These are phyloP conservation scores for Raddia guianensis DNA, from an alignment of 176 grass and related monocot genomes.

Conservation along the genomic window DNA sequence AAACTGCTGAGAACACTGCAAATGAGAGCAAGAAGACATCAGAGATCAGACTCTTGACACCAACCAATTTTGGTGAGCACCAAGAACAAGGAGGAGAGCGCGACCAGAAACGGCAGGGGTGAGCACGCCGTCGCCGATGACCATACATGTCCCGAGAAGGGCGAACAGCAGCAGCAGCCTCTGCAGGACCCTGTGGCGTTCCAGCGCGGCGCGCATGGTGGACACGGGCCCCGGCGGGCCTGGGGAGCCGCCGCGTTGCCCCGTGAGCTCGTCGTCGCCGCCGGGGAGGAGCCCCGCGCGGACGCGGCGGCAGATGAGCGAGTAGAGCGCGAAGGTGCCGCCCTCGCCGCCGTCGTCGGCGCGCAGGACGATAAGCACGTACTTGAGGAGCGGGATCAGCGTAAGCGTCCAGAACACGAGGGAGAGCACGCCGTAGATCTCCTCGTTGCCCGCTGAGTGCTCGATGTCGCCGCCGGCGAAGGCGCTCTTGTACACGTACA, in stretches of 20 bases:
- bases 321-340: slow-evolving; percentile 97
- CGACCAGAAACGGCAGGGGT: slow-evolving; percentile 85
- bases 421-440: slow-evolving; percentile 95
- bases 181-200: slow-evolving; percentile 68
- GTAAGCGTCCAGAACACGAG: slow-evolving; percentile 99
- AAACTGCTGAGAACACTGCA: slow-evolving; percentile 92
- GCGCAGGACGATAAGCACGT: slow-evolving; percentile 84
- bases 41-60: neutral
- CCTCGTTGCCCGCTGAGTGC: slow-evolving; percentile 85
- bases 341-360: slow-evolving; percentile 92
- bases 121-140: slow-evolving; percentile 94
- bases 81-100: neutral
- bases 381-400: slow-evolving; percentile 79
- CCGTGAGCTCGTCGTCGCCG: slow-evolving; percentile 48
- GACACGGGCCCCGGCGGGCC: neutral
- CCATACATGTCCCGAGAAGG: slow-evolving; percentile 89
- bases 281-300: slow-evolving; percentile 58
- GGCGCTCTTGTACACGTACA: slow-evolving; percentile 87
- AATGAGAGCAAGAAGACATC: slow-evolving; percentile 13
- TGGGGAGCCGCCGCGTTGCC: neutral
- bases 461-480: slow-evolving; percentile 88
- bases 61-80: neutral
- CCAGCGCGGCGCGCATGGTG: slow-evolving; percentile 52
- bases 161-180: slow-evolving; percentile 69
- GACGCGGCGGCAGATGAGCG: slow-evolving; percentile 78